Percentiles rank a stretch among this genome's conserved stretches.
These are phyloP conservation scores for Mucor indicus DNA, from an alignment of 371 early-diverging fungal species.

Conservation along the genomic window DNA sequence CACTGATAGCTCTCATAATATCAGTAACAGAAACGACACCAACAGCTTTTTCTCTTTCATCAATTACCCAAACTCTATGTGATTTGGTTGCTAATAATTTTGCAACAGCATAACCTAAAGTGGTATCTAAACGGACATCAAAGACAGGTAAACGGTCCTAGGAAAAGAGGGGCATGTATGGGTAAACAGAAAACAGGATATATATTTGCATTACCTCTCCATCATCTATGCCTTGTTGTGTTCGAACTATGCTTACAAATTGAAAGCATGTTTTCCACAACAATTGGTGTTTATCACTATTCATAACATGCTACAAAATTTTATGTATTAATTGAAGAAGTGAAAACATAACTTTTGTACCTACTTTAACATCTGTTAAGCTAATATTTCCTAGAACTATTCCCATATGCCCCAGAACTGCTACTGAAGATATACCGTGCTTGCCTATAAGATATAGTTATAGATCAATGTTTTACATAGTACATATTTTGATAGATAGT, in stretches of 20 bases:
- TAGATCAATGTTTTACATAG: too few relatives aligned
- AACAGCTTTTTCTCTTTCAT: constrained; percentile 45
- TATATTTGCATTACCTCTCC: constrained; percentile 33
- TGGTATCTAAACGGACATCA: constrained; percentile 67
- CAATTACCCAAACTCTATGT: constrained; percentile 83
- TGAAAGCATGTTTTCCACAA: constrained; percentile 56
- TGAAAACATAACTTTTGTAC: not conserved
- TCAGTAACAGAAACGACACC: constrained; percentile 82
- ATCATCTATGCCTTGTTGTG: constrained; percentile 52
- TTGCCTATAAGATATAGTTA: constrained; percentile 28
- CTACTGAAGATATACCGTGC: constrained; percentile 60
- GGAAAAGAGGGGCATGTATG: not conserved
- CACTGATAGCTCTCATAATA: constrained; percentile 50
- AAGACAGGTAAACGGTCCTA: constrained; percentile 74
- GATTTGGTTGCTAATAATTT: constrained; percentile 80
- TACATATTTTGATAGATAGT: not conserved
- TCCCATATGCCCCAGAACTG: constrained; percentile 57
- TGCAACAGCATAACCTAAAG: constrained; percentile 66
- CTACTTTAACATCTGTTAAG: constrained; percentile 66
- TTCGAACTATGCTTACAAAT: constrained; percentile 51
- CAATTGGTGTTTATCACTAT: constrained; percentile 37
- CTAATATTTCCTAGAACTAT: constrained; percentile 69
- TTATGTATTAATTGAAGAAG: not conserved
- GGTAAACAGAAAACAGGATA: constrained; percentile 51
- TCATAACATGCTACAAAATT: constrained; percentile 31